Evolutionary conservation across 768 basidiomycete species (phyloP).

Genomic region (Lentinula detonsa): DNA sequence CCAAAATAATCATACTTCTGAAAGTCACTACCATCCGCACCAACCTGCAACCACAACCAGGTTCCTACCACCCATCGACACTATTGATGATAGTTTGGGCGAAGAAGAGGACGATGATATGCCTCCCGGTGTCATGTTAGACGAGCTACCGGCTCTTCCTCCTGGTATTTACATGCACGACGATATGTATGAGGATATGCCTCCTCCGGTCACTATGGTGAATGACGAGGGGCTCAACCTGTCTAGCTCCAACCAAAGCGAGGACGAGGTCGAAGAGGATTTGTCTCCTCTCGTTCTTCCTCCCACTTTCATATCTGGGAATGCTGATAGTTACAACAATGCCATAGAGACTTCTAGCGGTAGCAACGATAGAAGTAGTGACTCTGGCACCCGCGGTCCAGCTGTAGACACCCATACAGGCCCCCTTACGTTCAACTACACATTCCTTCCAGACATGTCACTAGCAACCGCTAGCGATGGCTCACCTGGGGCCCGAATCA

Average conservation of each 20-base stretch:
- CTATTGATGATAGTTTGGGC: neutral
- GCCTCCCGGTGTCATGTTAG: slow-evolving; percentile 1
- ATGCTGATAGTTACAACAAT: no score
- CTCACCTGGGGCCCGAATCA: neutral
- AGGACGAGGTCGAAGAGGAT: neutral
- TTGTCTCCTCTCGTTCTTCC: neutral
- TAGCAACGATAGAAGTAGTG: neutral
- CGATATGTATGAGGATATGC: neutral
- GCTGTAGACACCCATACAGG: neutral
- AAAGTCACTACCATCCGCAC: neutral
- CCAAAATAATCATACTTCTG: neutral
- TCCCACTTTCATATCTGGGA: neutral
- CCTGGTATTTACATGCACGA: neutral
- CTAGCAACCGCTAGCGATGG: neutral
- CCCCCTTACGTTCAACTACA: slow-evolving; percentile 1
- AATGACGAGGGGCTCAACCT: neutral
- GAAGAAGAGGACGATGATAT: slow-evolving; percentile 4
- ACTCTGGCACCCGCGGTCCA: neutral
- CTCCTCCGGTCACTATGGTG: neutral
- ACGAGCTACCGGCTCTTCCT: neutral
- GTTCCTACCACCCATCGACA: neutral
- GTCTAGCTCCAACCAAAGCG: no score
- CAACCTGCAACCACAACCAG: neutral
- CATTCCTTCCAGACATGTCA: neutral
- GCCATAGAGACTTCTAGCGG: no score